These are phyloP conservation scores for Trametes maxima DNA, from an alignment of 768 basidiomycete species.

Conservation along the genomic window DNA sequence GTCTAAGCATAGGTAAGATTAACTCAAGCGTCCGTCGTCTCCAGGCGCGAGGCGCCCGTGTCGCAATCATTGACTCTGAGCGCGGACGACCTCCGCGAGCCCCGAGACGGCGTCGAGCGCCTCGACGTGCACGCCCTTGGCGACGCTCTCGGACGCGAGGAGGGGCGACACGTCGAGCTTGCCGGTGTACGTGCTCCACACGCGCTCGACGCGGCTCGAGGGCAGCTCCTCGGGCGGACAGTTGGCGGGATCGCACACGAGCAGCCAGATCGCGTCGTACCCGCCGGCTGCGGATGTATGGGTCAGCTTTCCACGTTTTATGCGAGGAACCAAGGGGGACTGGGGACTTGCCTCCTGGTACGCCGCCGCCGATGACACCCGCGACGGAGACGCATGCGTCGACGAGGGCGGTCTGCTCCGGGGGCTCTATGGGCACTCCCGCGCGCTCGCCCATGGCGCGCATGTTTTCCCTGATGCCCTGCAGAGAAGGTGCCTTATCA, in stretches of 20 bases:
- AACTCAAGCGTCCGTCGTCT: neutral
- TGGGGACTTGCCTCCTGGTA: slow-evolving; percentile 81
- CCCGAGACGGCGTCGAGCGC: slow-evolving; percentile 57
- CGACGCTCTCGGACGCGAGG: slow-evolving; percentile 67
- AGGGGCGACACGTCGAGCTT: slow-evolving; percentile 68
- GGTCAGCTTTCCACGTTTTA: neutral
- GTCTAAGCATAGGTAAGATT: neutral
- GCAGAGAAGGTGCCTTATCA: neutral
- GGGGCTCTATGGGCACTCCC: slow-evolving; percentile 88
- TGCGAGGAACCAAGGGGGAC: neutral
- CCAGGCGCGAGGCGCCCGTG: neutral
- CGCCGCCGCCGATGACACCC: slow-evolving; percentile 92
- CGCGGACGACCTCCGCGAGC: slow-evolving; percentile 39
- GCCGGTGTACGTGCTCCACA: slow-evolving; percentile 66
- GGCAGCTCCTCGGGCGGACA: slow-evolving; percentile 50
- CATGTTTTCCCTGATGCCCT: slow-evolving; percentile 83
- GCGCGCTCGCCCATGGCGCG: slow-evolving; percentile 78
- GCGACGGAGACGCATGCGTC: slow-evolving; percentile 74
- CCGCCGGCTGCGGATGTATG: slow-evolving; percentile 74
- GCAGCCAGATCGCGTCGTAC: slow-evolving; percentile 95
- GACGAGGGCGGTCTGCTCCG: slow-evolving; percentile 81
- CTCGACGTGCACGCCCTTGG: slow-evolving; percentile 68
- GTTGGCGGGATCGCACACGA: slow-evolving; percentile 64
- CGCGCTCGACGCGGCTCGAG: slow-evolving; percentile 59
- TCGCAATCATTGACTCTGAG: neutral